Evolutionary conservation across 129 eudicot genomes (phyloP).

Genomic region (carrot (Daucus carota)): DNA sequence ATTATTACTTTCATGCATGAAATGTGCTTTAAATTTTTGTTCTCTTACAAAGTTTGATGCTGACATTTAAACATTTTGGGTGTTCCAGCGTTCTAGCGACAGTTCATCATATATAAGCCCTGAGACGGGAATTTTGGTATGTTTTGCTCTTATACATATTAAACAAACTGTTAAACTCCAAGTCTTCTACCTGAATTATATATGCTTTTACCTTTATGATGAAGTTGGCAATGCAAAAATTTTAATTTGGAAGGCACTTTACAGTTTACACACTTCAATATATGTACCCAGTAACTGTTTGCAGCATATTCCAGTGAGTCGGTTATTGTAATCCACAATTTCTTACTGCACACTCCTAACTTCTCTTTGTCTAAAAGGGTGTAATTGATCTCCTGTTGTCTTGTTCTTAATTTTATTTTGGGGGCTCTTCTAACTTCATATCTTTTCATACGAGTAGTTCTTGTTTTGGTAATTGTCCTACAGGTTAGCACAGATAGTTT

Average conservation of each 20-base stretch:
- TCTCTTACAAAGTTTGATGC: not conserved
- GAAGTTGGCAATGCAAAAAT: not conserved
- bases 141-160: slow-evolving; percentile 7
- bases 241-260: not conserved
- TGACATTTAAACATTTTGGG: slow-evolving; percentile 8
- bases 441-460: not conserved
- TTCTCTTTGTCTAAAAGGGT: not conserved
- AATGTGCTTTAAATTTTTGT: not conserved
- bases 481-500: not conserved
- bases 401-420: not conserved
- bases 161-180: not conserved
- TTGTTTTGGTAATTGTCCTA: not conserved
- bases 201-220: not conserved
- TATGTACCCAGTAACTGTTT: not conserved
- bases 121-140: slow-evolving; percentile 82
- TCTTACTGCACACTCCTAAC: not conserved
- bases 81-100: slow-evolving; percentile 71
- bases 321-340: not conserved
- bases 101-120: slow-evolving; percentile 41
- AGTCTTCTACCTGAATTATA: slow-evolving; percentile 2
- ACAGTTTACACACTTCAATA: not conserved
- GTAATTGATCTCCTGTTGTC: not conserved
- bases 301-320: not conserved
- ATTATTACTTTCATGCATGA: not conserved
- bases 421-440: not conserved